phyloP scores from a whole-genome alignment of 331 rosid species.

The Stylosanthes scabra region DNA sequence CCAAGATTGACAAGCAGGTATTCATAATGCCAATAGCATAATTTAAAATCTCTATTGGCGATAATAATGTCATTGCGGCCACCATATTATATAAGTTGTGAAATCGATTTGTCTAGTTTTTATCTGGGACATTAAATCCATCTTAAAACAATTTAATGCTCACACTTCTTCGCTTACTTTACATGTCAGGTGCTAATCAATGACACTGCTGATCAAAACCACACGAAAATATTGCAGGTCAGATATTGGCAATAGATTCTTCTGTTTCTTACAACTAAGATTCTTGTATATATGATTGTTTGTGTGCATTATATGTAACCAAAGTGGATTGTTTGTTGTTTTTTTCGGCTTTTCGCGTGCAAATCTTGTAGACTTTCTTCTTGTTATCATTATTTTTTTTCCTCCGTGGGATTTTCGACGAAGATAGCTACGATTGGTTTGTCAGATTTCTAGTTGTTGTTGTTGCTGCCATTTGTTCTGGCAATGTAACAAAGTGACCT shows the following conservation, averaged over 20 bases:
- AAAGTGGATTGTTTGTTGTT: constrained; percentile 24
- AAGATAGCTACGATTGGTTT: constrained; percentile 35
- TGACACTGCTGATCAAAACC: constrained; percentile 31
- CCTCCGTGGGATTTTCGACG: constrained; percentile 33
- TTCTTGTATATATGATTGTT: constrained; percentile 46
- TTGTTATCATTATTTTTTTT: neutral
- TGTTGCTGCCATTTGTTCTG: constrained; percentile 29
- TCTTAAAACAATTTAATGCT: neutral
- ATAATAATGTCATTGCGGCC: constrained; percentile 1
- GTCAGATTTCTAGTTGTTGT: constrained; percentile 31
- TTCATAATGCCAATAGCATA: constrained; percentile 10
- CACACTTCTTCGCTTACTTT: neutral
- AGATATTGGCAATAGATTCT: constrained; percentile 28
- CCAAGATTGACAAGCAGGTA: constrained; percentile 40
- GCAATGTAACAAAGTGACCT: constrained; percentile 9
- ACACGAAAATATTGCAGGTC: constrained; percentile 23
- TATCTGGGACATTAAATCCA: neutral
- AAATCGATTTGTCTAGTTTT: constrained; percentile 5
- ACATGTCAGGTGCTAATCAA: constrained; percentile 39
- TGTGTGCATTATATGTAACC: constrained; percentile 37
- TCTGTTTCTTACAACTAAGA: constrained; percentile 22
- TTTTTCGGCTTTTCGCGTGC: constrained; percentile 34
- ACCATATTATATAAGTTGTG: neutral
- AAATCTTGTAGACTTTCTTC: constrained; percentile 30
- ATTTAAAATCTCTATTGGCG: constrained; percentile 1